A percentile compares a stretch with the other conserved stretches of the same genome.
Evolutionary conservation across 1,139 yeast species (phyloP).

Genomic region (Blastobotrys arbuscula): DNA sequence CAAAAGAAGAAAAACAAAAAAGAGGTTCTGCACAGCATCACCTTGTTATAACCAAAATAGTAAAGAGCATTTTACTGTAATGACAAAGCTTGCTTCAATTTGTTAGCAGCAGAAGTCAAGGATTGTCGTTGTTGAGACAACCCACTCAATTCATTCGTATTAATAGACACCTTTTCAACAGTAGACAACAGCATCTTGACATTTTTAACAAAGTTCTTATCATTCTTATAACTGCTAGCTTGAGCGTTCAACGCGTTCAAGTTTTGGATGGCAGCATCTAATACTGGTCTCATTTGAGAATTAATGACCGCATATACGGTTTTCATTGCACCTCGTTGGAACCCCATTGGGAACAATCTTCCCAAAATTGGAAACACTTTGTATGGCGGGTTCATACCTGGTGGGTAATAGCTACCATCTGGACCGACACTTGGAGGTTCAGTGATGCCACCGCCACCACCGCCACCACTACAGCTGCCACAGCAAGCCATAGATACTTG

Average conservation of each 20-base stretch:
- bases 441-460: conserved; percentile 6
- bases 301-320: conserved; percentile 1
- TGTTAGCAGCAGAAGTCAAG: not conserved
- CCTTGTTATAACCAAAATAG: too few relatives aligned
- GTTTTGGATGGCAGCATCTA: not conserved
- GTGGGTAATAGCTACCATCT: conserved; percentile 6
- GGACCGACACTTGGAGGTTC: conserved; percentile 5
- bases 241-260: not conserved
- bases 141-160: conserved; percentile 11
- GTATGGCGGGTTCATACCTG: not conserved
- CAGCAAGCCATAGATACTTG: conserved; percentile 18
- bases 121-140: conserved; percentile 4
- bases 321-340: conserved; percentile 7
- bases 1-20: not conserved
- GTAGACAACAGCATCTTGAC: conserved; percentile 1
- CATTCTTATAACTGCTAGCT: not conserved
- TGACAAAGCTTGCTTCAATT: not conserved
- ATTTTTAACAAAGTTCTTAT: not conserved
- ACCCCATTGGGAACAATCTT: conserved; percentile 13
- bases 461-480: not conserved
- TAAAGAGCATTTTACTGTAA: not conserved
- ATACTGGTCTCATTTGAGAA: conserved; percentile 4
- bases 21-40: too few relatives aligned
- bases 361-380: conserved; percentile 9
- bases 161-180: conserved; percentile 7